phyloP scores from a whole-genome alignment of 768 basidiomycete genomes.

The Rhodotorula taiwanensis region DNA sequence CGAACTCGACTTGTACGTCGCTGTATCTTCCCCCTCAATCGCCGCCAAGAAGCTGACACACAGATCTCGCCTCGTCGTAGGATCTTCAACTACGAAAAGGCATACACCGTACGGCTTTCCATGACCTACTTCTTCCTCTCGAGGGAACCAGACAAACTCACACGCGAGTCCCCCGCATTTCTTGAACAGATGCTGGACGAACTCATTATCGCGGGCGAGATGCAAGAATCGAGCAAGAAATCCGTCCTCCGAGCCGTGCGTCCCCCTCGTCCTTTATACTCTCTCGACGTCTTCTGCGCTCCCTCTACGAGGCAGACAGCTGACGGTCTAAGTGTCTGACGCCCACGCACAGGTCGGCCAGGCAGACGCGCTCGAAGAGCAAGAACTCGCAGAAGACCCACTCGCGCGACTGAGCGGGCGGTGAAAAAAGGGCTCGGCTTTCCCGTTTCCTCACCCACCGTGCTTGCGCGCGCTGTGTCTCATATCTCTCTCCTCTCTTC shows the following conservation, averaged over 20 bases:
- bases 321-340: too few species aligned
- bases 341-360: conserved; percentile 22
- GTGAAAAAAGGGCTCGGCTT: too few species aligned
- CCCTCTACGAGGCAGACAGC: too few species aligned
- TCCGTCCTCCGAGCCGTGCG: conserved; percentile 50
- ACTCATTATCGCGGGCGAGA: conserved; percentile 83
- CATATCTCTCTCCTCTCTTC: neutral
- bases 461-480: neutral
- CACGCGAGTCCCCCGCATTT: too few species aligned
- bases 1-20: conserved; percentile 78
- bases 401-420: conserved; percentile 6
- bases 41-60: neutral
- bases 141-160: too few species aligned
- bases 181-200: conserved; percentile 66
- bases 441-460: neutral
- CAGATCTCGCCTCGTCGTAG: conserved; percentile 46
- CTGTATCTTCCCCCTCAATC: too few species aligned
- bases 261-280: too few species aligned
- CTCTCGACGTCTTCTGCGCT: too few species aligned
- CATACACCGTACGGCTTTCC: conserved; percentile 65
- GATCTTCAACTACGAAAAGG: conserved; percentile 97
- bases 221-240: conserved; percentile 83
- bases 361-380: conserved; percentile 33
- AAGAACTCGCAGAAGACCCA: conserved; percentile 26
- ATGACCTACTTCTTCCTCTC: neutral